Base-by-base conservation (phyloP, 2,329 filamentous ascomycete genomes). In the Trichoderma asperellum region DNA sequence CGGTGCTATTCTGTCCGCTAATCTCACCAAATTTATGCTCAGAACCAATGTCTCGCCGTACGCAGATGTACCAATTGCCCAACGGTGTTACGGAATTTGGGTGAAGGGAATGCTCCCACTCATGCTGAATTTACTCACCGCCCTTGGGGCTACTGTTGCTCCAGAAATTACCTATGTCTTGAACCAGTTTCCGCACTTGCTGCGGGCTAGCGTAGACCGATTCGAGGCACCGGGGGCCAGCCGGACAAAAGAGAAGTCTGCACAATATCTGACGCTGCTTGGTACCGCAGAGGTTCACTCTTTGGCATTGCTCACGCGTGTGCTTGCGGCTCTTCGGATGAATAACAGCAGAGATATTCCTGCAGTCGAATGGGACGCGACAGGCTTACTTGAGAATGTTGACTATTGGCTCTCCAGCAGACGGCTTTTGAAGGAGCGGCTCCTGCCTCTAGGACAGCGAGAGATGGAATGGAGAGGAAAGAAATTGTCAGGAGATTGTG, bases 41-140 rank as follows among this genome's bases (percentile, higher is more conserved):
- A 89, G 90, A 59, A 79, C 84, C 7, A 86, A 86, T 59, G 90
- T 94, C 69, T 92, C 91, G 2, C 94, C 94, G 0, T 94, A 96
- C 72, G 91, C 96, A 56, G 87, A 92, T 6, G 88, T 87, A 16
- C 84, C 88, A 4, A 85, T 90, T 1, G 81, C 87, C 0, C 88
- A 89, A 71, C 89, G 95, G 32, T 89, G 97, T 76, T 97, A 97
- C 81, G 87, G 87, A 64, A 94, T 98, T 75, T 99, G 96, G 96
- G 89, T 89, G 24, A 91, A 92, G 73, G 96, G 93, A 1, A 87
- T 98, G 69, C 84, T 99, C 4, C 96, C 96, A 0, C 83, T 99
- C 21, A 91, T 95, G 70, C 86, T 99, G 56, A 98, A 98, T 78
- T 85, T 99, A 34, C 86, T 99, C 24, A 89, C 91, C 70, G 89